Evolutionary conservation across 2,329 filamentous ascomycete species (phyloP).

Genomic region (Lasiodiplodia gonubiensis): DNA sequence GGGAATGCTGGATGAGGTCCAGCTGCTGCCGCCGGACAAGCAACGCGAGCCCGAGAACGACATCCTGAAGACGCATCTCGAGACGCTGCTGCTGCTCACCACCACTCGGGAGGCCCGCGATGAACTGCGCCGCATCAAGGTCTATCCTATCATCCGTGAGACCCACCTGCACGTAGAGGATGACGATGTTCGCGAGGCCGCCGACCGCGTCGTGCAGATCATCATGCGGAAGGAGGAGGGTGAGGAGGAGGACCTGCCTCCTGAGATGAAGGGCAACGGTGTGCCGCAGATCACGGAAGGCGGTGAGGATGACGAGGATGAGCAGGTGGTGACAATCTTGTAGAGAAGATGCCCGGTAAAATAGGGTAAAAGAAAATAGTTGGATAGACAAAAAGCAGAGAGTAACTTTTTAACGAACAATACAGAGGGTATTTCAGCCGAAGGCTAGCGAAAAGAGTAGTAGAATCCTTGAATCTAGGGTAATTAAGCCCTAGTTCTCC

Average conservation of each 20-base stretch:
- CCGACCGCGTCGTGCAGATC: constrained; percentile 88
- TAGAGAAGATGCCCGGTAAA: background rate
- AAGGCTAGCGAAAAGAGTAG: too few relatives aligned
- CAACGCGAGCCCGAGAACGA: constrained; percentile 75
- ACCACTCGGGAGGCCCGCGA: constrained; percentile 79
- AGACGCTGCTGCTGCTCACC: constrained; percentile 83
- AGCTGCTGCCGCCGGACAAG: constrained; percentile 89
- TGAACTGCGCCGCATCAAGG: constrained; percentile 73
- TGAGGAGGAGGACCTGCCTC: constrained; percentile 52
- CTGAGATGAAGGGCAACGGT: constrained; percentile 34
- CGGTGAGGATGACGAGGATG: constrained; percentile 42
- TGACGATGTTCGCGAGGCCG: constrained; percentile 80
- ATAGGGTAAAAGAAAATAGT: background rate
- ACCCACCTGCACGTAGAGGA: constrained; percentile 79
- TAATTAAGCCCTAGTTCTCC: too few relatives aligned
- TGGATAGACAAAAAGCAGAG: background rate
- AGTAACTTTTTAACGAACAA: background rate
- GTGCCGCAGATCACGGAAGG: constrained; percentile 35
- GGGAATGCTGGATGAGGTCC: constrained; percentile 86
- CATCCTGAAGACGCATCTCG: constrained; percentile 85
- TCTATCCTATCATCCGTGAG: constrained; percentile 89
- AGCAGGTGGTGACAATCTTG: constrained; percentile 42
- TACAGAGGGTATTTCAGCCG: too few relatives aligned
- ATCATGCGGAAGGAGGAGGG: constrained; percentile 79
- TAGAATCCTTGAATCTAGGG: too few relatives aligned